Base-by-base conservation (phyloP, 208 protist genomes). In the Acanthamoeba triangularis region DNA sequence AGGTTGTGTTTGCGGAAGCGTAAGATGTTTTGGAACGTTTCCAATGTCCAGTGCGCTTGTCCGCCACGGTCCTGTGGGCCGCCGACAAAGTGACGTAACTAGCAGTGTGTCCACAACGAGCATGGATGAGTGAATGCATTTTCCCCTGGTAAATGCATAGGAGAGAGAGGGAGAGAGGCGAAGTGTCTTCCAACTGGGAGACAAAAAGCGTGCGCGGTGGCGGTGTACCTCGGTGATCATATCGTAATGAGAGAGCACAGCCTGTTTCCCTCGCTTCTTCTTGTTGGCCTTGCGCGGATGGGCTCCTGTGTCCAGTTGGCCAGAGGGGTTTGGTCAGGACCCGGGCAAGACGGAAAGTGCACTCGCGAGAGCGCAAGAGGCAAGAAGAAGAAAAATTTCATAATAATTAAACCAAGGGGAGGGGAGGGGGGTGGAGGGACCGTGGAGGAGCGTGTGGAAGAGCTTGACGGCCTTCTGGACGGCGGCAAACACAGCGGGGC, bases 1-100 rank as follows among this genome's bases (percentile, higher is more conserved):
- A 92, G 59, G 41, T 92, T 92, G 87, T 67, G 54, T 37, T 92
- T 92, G 41, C 63, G 87, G 28, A 92, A 74, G 33, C 63, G 87
- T 1, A 92, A 52, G 28, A 47, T 56, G 87, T 92, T 92, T n/a
- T 76, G 54, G 59, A 92, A 92, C 3, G 87, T 67, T 35, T 92
- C 87, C 33, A 92, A 33, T n/a, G 35, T 92, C 87, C 87, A 92
- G 44, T 92, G 87, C 20, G 35, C 59, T 3, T 25, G 30, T 4
- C 44, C 37, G 33, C 35, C 28, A 5, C 63, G 8, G 16, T 92
- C 87, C 37, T 76, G 63, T 16, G 72, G 30, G 5, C n/a, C 35
- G n/a, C 44, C 76, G 18, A 88, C 80, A 37, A 88, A 88, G 28
- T 88, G 80, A 10, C 80, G 80, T 49, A 88, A 23, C 80, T 88